These are phyloP conservation scores for Phaffomyces opuntiae DNA, from an alignment of 805 yeast genomes.

Conservation along the genomic window DNA sequence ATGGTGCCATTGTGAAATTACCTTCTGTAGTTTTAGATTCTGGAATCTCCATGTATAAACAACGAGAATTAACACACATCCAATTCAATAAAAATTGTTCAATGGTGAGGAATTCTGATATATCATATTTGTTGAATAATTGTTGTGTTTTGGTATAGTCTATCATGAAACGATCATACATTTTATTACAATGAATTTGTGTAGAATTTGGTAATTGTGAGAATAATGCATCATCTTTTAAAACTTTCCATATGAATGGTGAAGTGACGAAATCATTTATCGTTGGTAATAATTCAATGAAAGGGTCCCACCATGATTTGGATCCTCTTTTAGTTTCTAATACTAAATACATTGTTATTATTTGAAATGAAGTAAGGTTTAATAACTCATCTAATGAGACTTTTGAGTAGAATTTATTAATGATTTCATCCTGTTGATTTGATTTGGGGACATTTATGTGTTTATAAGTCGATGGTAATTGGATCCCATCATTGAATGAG, in stretches of 20 bases:
- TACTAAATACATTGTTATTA: conserved; percentile 42
- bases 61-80: conserved; percentile 87
- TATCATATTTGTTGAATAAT: conserved; percentile 8
- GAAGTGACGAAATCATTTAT: conserved; percentile 42
- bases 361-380: conserved; percentile 50
- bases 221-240: conserved; percentile 23
- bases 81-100: conserved; percentile 56
- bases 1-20: conserved; percentile 87
- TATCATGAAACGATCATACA: conserved; percentile 31
- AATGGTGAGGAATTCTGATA: neutral
- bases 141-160: conserved; percentile 27
- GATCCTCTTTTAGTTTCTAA: conserved; percentile 35
- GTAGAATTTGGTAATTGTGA: conserved; percentile 40
- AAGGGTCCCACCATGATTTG: conserved; percentile 60
- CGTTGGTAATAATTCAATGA: conserved; percentile 57
- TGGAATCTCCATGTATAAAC: conserved; percentile 70
- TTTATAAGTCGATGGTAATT: conserved; percentile 4
- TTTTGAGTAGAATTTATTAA: conserved; percentile 10
- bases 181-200: conserved; percentile 31
- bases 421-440: conserved; percentile 12
- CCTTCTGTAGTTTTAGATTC: conserved; percentile 44
- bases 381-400: conserved; percentile 27
- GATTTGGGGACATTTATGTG: conserved; percentile 5
- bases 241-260: conserved; percentile 57
- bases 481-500: conserved; percentile 22